Percentiles rank a stretch among this genome's conserved stretches.
Evolutionary conservation across 2,329 filamentous ascomycete genomes (phyloP).

Genomic region (Leptographium procerum): DNA sequence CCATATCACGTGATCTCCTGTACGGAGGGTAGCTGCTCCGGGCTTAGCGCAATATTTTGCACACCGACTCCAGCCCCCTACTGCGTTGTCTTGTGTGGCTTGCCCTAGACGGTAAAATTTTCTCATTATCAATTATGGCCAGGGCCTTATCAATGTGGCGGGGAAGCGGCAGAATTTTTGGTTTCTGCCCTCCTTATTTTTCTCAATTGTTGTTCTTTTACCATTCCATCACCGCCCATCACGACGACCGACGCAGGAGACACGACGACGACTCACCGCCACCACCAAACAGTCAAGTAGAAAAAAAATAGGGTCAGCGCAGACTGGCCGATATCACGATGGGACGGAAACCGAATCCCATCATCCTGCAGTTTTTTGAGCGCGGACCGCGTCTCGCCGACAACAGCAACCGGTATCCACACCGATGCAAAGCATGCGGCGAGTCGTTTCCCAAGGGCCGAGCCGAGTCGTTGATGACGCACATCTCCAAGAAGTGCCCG

Average conservation of each 20-base stretch:
- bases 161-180: conserved; percentile 13
- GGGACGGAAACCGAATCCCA: conserved; percentile 73
- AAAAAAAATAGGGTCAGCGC: neutral
- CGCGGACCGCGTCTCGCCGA: conserved; percentile 78
- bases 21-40: neutral
- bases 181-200: conserved; percentile 1
- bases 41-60: neutral
- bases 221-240: conserved; percentile 5
- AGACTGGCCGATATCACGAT: conserved; percentile 31
- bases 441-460: conserved; percentile 85
- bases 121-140: conserved; percentile 4
- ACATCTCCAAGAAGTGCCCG: conserved; percentile 79
- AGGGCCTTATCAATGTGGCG: conserved; percentile 9
- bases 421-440: conserved; percentile 80
- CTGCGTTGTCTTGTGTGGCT: conserved; percentile 6
- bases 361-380: conserved; percentile 82
- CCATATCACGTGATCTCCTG: neutral
- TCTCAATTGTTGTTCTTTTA: conserved; percentile 5
- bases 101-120: neutral
- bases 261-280: neutral
- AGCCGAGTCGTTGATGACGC: conserved; percentile 68
- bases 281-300: neutral
- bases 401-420: conserved; percentile 82
- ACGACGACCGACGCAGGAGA: neutral
- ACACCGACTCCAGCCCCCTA: conserved; percentile 1